These are phyloP conservation scores for Diospyros lotus DNA, from an alignment of 148 eudicot species.

Conservation along the genomic window DNA sequence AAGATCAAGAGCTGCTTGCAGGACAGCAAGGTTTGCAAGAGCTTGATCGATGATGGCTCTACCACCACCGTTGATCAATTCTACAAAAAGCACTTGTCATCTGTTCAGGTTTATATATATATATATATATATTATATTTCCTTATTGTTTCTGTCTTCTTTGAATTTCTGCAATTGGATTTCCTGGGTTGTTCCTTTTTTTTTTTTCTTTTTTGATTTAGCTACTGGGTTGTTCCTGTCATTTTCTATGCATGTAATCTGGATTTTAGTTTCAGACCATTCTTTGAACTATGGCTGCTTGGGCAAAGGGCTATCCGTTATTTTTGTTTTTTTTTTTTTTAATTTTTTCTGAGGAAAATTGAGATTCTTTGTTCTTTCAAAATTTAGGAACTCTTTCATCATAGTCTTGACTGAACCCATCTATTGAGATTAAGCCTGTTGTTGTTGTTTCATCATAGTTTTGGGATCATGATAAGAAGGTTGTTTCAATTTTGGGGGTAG, in stretches of 20 bases:
- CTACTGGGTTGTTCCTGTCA: not conserved
- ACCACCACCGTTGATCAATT: constrained; percentile 28
- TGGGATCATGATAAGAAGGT: too few species aligned
- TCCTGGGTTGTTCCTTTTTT: constrained; percentile 3
- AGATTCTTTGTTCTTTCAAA: too few species aligned
- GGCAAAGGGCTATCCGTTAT: not conserved
- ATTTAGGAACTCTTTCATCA: too few species aligned
- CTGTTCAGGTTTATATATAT: constrained; percentile 55
- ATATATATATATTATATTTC: too few species aligned
- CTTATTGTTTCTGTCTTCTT: not conserved
- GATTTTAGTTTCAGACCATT: not conserved
- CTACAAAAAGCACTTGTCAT: constrained; percentile 39
- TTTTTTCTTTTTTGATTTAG: too few species aligned
- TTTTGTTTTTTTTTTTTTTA: too few species aligned
- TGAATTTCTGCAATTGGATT: not conserved
- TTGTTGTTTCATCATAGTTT: too few species aligned
- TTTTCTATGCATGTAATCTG: not conserved
- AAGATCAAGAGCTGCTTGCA: constrained; percentile 59
- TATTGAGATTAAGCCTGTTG: too few species aligned
- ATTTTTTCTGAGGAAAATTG: too few species aligned
- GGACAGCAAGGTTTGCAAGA: constrained; percentile 70
- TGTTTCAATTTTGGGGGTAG: too few species aligned
- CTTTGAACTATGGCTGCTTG: not conserved
- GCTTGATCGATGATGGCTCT: constrained; percentile 24
- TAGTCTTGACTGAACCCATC: too few species aligned